phyloP scores from a whole-genome alignment of 2,329 filamentous ascomycete genomes.

The Xylaria sp. region DNA sequence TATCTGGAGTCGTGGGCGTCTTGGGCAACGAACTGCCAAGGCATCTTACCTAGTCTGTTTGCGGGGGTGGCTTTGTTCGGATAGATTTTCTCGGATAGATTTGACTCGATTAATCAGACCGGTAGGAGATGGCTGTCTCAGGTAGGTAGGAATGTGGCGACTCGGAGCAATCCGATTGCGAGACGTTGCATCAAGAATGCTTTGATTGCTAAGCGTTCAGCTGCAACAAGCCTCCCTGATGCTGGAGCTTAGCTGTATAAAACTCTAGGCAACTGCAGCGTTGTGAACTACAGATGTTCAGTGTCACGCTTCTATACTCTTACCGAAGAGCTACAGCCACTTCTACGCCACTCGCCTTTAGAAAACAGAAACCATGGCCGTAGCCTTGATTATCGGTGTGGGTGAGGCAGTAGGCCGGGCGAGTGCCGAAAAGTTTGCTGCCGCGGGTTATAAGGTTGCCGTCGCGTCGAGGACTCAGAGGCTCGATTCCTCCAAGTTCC shows the following conservation, averaged over 20 bases:
- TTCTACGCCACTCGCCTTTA: background rate
- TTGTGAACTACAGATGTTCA: background rate
- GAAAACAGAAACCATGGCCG: slow-evolving; percentile 35
- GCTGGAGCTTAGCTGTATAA: slow-evolving; percentile 1
- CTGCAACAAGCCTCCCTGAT: background rate
- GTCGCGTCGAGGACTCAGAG: slow-evolving; percentile 44
- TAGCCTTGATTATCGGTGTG: slow-evolving; percentile 46
- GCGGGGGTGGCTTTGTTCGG: slow-evolving; percentile 4
- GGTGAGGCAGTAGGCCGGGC: slow-evolving; percentile 41
- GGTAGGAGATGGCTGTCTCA: background rate
- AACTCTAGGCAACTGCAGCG: background rate
- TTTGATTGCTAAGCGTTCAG: slow-evolving; percentile 25
- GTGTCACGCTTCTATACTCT: background rate
- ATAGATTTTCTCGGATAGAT: slow-evolving; percentile 9
- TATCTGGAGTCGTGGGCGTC: too few relatives aligned
- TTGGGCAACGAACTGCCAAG: too few relatives aligned
- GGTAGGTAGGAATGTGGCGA: too few relatives aligned
- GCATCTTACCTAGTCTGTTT: too few relatives aligned
- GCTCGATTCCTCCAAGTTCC: slow-evolving; percentile 36
- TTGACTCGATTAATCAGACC: slow-evolving; percentile 7
- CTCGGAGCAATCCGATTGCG: background rate
- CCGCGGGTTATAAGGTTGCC: slow-evolving; percentile 44
- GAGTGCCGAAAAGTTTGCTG: slow-evolving; percentile 40
- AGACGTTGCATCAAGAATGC: background rate
- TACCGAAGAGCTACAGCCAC: background rate